Conservation (phyloP, 495 filamentous ascomycete genomes). For the Annulohypoxylon moriforme region DNA sequence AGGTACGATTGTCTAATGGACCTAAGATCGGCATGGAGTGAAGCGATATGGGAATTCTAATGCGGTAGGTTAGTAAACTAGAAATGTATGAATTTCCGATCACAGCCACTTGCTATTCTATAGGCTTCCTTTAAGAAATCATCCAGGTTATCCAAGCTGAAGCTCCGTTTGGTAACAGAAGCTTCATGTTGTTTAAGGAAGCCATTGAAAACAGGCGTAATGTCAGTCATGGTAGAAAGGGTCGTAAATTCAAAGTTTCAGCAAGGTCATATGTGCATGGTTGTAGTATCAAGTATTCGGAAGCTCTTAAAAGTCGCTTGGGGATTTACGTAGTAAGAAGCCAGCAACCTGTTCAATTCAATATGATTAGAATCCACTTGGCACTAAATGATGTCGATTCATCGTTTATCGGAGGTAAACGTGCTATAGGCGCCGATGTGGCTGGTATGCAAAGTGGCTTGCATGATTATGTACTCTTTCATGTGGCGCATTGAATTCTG, state of each 20-base stretch:
- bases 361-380: constrained; percentile 15
- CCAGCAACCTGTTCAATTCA: constrained; percentile 44
- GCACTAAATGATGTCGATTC: constrained; percentile 27
- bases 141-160: constrained; percentile 69
- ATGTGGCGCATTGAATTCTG: not conserved
- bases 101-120: constrained; percentile 74
- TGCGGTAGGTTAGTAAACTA: constrained; percentile 24
- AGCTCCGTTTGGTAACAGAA: constrained; percentile 55
- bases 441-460: constrained; percentile 13
- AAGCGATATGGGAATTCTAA: constrained; percentile 86
- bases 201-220: constrained; percentile 77
- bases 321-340: constrained; percentile 4
- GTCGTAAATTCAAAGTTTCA: not conserved
- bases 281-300: constrained; percentile 3
- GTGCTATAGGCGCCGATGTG: constrained; percentile 26
- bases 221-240: constrained; percentile 68
- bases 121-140: constrained; percentile 97
- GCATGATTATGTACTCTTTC: not conserved
- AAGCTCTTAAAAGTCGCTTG: constrained; percentile 2
- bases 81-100: constrained; percentile 13
- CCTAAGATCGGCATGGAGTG: constrained; percentile 79
- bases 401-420: constrained; percentile 17
- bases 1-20: constrained; percentile 91
- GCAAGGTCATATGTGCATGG: constrained; percentile 11
- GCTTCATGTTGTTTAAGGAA: constrained; percentile 70